Base-by-base conservation (phyloP, 805 yeast genomes). In the Sugiyamaella americana region DNA sequence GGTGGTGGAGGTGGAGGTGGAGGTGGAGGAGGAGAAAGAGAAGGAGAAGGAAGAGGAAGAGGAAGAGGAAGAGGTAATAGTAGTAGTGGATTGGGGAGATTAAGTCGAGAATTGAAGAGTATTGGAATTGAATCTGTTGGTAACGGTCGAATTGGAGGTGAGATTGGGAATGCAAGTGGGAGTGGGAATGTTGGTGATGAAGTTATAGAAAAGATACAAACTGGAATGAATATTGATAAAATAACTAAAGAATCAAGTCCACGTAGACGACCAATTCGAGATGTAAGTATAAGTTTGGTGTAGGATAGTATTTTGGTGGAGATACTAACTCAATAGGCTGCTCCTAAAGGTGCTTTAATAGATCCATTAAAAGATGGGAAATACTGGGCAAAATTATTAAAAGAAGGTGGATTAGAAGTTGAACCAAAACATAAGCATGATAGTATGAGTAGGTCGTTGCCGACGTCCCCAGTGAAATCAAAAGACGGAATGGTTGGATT, bases 321-420 rank as follows among this genome's bases (percentile, higher is more conserved):
- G 38, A 13, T 21, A 11, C 38, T 17, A 8, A 18, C 38, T 13
- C 32, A 26, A 24, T 37, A 52, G 49, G 55, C 55, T 17, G 53
- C 53, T n/a, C 55, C 55, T 4, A 44, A 45, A 37, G 51, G 44
- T n/a, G 36, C 50, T 4, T 45, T 53, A 29, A 41, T 40, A 22
- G 57, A 53, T 35, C 57, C 57, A n/a, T 44, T 53, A 23, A 44
- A 44, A 34, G 46, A 48, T 29, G 16, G 46, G 24, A 26, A 42
- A 35, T 51, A 36, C 44, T 53, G 57, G 57, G 19, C 42, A n/a
- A 35, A 43, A 43, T 41, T 53, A 30, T 19, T 42, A 18, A 37
- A 37, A 29, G 48, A 35, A 11, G 32, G 32, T 13, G 32, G 32
- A 8, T 26, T 26, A 13, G 32, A 26, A 8, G 32, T 8, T 8